These are phyloP conservation scores for Leptomonas pyrrhocoris DNA, from an alignment of 208 protist genomes.

Conservation along the genomic window DNA sequence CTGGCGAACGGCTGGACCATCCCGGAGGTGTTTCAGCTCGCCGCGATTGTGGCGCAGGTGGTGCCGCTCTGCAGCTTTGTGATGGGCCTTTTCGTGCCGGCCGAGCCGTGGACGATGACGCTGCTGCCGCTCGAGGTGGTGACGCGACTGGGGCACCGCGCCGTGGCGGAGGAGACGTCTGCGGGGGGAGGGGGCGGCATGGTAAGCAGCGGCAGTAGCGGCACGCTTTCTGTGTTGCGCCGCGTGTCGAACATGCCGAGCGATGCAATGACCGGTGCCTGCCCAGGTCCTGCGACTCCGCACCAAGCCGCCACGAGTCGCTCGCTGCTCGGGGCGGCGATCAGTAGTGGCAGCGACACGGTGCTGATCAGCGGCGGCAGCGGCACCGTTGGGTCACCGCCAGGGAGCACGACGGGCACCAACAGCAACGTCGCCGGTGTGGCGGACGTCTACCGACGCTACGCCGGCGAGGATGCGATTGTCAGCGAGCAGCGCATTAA, in stretches of 20 bases:
- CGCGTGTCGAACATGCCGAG: neutral
- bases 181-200: slow-evolving; percentile 8
- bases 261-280: slow-evolving; percentile 11
- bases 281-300: slow-evolving; percentile 14
- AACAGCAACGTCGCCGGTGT: neutral
- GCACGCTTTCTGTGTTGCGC: slow-evolving; percentile 3
- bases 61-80: slow-evolving; percentile 76
- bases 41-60: slow-evolving; percentile 68
- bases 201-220: slow-evolving; percentile 19
- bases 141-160: slow-evolving; percentile 32
- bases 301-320: neutral
- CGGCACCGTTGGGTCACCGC: too few relatives aligned
- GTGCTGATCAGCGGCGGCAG: neutral
- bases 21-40: slow-evolving; percentile 79
- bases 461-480: slow-evolving; percentile 66
- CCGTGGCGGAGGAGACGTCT: slow-evolving; percentile 19
- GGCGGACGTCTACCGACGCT: slow-evolving; percentile 51
- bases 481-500: slow-evolving; percentile 78
- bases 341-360: slow-evolving; percentile 1
- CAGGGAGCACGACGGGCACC: too few relatives aligned
- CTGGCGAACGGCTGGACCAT: slow-evolving; percentile 72
- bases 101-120: slow-evolving; percentile 66
- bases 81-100: slow-evolving; percentile 77
- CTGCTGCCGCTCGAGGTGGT: slow-evolving; percentile 55
- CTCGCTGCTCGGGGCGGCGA: slow-evolving; percentile 4